These are phyloP conservation scores for Nymphaea thermarum DNA, from an alignment of 164 flowering plant species.

Conservation along the genomic window DNA sequence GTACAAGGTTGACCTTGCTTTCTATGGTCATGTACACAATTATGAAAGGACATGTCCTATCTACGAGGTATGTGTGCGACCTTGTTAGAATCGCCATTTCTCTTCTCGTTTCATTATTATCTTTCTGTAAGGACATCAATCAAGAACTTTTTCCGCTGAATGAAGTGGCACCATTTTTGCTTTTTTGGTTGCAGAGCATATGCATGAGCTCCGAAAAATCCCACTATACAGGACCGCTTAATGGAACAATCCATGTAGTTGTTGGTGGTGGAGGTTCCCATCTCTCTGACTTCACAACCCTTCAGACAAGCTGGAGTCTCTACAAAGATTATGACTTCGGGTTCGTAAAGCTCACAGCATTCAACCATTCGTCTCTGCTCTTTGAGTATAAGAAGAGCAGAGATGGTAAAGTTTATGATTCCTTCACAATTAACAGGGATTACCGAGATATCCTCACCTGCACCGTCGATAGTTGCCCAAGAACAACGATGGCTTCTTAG, in stretches of 20 bases:
- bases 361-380: constrained; percentile 59
- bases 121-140: too few species aligned
- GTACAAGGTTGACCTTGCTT: constrained; percentile 79
- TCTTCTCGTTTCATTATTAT: background rate
- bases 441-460: constrained; percentile 78
- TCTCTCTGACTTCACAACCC: constrained; percentile 35
- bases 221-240: constrained; percentile 41
- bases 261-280: constrained; percentile 77
- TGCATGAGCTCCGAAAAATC: constrained; percentile 44
- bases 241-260: constrained; percentile 81
- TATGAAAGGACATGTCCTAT: constrained; percentile 93
- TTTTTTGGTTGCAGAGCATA: constrained; percentile 23
- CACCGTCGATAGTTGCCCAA: constrained; percentile 59
- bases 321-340: constrained; percentile 62
- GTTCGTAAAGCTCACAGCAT: constrained; percentile 75
- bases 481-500: constrained; percentile 50
- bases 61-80: constrained; percentile 46
- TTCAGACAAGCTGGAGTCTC: constrained; percentile 63
- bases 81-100: background rate
- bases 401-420: constrained; percentile 68
- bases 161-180: too few species aligned
- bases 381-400: constrained; percentile 89
- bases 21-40: constrained; percentile 88
- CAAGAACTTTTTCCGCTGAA: too few species aligned
- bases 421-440: constrained; percentile 62